Percentiles rank a stretch among this genome's conserved stretches.
Conservation (phyloP, 305 asterid species). For the Stenogyne calaminthoides region DNA sequence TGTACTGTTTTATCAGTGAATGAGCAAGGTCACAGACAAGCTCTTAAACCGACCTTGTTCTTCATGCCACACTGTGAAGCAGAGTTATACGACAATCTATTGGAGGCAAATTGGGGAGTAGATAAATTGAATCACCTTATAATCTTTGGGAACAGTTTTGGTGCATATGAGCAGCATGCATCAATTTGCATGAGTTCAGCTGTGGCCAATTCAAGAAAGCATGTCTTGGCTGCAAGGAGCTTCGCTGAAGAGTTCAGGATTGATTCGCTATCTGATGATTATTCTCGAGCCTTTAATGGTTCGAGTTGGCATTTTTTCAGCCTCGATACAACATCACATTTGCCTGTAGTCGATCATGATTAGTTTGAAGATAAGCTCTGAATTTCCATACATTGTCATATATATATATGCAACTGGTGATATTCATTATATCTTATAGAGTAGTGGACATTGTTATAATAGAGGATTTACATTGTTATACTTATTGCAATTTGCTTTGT, state of each 20-base stretch:
- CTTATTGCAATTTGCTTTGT: neutral
- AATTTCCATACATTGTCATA: neutral
- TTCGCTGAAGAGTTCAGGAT: conserved; percentile 51
- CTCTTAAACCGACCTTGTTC: conserved; percentile 59
- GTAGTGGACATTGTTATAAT: neutral
- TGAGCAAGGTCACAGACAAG: conserved; percentile 75
- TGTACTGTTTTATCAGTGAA: conserved; percentile 71
- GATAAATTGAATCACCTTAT: conserved; percentile 42
- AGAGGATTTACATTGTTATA: neutral
- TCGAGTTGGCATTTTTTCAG: conserved; percentile 80
- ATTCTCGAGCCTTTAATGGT: conserved; percentile 57
- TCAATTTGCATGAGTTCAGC: conserved; percentile 35
- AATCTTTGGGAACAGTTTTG: conserved; percentile 79
- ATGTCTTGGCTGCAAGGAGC: conserved; percentile 51
- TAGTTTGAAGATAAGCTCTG: conserved; percentile 2
- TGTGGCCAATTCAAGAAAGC: conserved; percentile 45
- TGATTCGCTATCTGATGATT: conserved; percentile 43
- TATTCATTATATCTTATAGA: neutral
- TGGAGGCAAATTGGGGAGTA: conserved; percentile 65
- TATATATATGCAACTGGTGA: neutral
- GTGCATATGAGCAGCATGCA: conserved; percentile 50
- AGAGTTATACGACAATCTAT: conserved; percentile 67
- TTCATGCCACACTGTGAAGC: conserved; percentile 96
- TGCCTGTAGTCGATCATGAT: conserved; percentile 26
- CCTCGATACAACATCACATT: conserved; percentile 33